Evolutionary conservation across 805 yeast species (phyloP).

Genomic region (Myxozyma neotropica): DNA sequence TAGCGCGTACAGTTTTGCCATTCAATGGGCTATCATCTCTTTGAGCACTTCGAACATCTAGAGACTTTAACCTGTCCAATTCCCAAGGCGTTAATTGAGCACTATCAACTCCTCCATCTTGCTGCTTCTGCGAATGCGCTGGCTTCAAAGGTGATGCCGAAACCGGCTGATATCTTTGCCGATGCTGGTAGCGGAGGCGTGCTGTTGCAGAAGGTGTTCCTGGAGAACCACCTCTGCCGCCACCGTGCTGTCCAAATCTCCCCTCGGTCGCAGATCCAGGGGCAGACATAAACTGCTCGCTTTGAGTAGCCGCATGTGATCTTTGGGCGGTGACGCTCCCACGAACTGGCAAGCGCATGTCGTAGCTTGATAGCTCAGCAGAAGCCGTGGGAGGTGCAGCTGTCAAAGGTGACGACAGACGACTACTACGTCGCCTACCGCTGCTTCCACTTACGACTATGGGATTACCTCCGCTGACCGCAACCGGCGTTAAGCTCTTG

Average conservation of each 20-base stretch:
- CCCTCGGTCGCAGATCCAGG: not conserved
- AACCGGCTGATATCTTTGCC: not conserved
- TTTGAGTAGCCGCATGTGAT: too few species aligned
- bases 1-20: slow-evolving; percentile 12
- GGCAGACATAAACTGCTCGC: too few species aligned
- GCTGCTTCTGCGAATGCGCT: not conserved
- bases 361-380: not conserved
- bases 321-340: not conserved
- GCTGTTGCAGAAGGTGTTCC: not conserved
- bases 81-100: slow-evolving; percentile 32
- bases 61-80: slow-evolving; percentile 16
- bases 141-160: not conserved
- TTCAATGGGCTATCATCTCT: slow-evolving; percentile 16
- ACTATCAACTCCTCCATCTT: not conserved
- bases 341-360: not conserved
- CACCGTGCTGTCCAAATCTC: not conserved
- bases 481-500: slow-evolving; percentile 7
- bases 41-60: slow-evolving; percentile 3
- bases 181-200: not conserved
- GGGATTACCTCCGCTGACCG: not conserved
- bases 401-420: not conserved
- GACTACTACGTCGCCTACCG: slow-evolving; percentile 16
- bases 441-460: slow-evolving; percentile 22
- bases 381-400: not conserved
- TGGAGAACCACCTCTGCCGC: not conserved